Conservation (phyloP, 805 yeast species). For the Candida broadrunensis region DNA sequence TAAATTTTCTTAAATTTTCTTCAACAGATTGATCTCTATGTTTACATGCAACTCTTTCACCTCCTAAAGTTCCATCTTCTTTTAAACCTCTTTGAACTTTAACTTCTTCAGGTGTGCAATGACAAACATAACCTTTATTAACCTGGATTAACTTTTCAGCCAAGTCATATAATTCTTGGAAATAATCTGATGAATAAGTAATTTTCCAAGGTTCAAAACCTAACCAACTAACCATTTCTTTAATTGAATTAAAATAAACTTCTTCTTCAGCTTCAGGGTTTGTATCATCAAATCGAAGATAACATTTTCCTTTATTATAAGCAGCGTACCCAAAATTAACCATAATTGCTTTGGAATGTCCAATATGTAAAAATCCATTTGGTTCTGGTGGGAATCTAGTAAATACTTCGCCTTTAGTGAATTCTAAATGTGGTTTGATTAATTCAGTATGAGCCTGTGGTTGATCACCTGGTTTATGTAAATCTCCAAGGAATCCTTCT, state of each 20-base stretch:
- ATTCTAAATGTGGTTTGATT: constrained; percentile 73
- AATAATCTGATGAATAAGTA: constrained; percentile 95
- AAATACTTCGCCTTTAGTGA: constrained; percentile 77
- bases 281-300: constrained; percentile 93
- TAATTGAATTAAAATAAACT: constrained; percentile 78
- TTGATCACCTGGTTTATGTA: constrained; percentile 94
- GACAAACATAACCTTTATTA: constrained; percentile 87
- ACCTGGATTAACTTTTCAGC: constrained; percentile 76
- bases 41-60: constrained; percentile 79
- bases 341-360: constrained; percentile 97
- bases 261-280: constrained; percentile 99
- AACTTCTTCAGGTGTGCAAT: constrained; percentile 89
- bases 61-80: constrained; percentile 91
- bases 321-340: constrained; percentile 97
- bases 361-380: constrained; percentile 94
- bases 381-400: constrained; percentile 99
- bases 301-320: constrained; percentile 81
- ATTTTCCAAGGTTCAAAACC: constrained; percentile 93
- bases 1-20: constrained; percentile 74
- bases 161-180: constrained; percentile 80
- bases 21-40: constrained; percentile 72
- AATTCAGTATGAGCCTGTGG: constrained; percentile 87
- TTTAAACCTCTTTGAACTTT: constrained; percentile 86
- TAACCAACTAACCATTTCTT: constrained; percentile 85
- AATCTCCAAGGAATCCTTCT: constrained; percentile 93